Conservation (phyloP, 2,329 filamentous ascomycete genomes). For the Davidsoniella eucalypti region DNA sequence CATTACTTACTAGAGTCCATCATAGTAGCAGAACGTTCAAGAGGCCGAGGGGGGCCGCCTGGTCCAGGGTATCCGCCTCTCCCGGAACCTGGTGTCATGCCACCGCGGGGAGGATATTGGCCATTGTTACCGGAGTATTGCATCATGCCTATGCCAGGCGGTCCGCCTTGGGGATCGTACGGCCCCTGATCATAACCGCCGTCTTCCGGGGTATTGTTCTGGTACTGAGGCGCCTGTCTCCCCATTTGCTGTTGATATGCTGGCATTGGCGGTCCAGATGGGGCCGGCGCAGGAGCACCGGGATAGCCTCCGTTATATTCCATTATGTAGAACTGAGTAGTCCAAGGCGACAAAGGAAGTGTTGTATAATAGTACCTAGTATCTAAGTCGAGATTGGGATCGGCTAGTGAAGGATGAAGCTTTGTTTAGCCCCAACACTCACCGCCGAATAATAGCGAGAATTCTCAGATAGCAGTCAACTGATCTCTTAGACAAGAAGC, state of each 20-base stretch:
- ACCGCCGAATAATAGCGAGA: no score
- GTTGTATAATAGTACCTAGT: background rate
- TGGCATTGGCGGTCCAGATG: conserved; percentile 1
- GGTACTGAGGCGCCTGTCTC: conserved; percentile 30
- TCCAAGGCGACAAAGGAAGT: background rate
- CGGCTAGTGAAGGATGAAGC: no score
- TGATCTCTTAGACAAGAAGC: no score
- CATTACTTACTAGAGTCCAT: conserved; percentile 4
- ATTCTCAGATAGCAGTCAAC: no score
- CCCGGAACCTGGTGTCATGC: conserved; percentile 10
- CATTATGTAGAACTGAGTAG: background rate
- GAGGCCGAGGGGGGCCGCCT: conserved; percentile 3
- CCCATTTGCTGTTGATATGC: background rate
- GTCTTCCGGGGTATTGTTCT: conserved; percentile 31
- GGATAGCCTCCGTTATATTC: conserved; percentile 10
- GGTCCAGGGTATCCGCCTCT: conserved; percentile 6
- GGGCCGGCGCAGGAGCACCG: conserved; percentile 3
- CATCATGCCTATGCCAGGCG: conserved; percentile 22
- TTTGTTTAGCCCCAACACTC: no score
- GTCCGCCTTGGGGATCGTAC: conserved; percentile 28
- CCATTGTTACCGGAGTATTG: conserved; percentile 25
- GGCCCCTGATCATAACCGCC: conserved; percentile 28
- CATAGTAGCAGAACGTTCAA: conserved; percentile 14
- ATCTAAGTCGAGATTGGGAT: no score
- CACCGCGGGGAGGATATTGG: conserved; percentile 23